Base-by-base conservation (phyloP, 2,329 filamentous ascomycete genomes). In the Cladosporium sp. region DNA sequence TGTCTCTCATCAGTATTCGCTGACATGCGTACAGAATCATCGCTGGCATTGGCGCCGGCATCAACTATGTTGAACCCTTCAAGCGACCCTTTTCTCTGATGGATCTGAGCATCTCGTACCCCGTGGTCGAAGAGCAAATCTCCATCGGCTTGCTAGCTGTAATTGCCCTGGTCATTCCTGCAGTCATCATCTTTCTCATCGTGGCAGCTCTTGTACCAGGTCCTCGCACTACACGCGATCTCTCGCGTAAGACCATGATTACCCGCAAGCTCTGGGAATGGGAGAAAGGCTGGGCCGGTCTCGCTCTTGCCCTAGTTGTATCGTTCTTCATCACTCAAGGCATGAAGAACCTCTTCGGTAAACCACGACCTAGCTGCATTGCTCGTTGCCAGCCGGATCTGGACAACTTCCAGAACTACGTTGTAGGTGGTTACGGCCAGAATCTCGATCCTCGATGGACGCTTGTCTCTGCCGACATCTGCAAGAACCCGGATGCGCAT, bases 221-320 rank as follows among this genome's bases (percentile, higher is more conserved):
- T 3, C 81, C 84, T 5, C 87, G 86, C 1, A 85, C 88, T 0
- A 82, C 58, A 2, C 59, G 63, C 14, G 55, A 55, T 2, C 61
- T 60, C 20, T 65, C 60, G 11, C 59, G 65, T 20, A 73, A 81
- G 3, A 75, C 90, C 56, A 79, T 92, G 45, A 92, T 90, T 86
- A 84, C 84, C 70, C 83, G 90, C 64, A 96, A 94, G 75, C 73
- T 96, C 1, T 97, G 93, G 92, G 92, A 97, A 73, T 86, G 90
- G 72, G 91, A 97, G 70, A 72, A 85, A 2, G 92, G 90, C 60
- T 90, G 88, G 85, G 84, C 96, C 67, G 92, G 92, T 0, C 80
- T 96, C 2, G 89, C 81, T 0, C 78, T 96, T 17, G 85, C 89
- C 2, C 78, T 91, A 9, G 85, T 87, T 2, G 80, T 84, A 2